A percentile compares a stretch with the other conserved stretches of the same genome.
Conservation (phyloP, 345 rosid species). For the Salix brachista region DNA sequence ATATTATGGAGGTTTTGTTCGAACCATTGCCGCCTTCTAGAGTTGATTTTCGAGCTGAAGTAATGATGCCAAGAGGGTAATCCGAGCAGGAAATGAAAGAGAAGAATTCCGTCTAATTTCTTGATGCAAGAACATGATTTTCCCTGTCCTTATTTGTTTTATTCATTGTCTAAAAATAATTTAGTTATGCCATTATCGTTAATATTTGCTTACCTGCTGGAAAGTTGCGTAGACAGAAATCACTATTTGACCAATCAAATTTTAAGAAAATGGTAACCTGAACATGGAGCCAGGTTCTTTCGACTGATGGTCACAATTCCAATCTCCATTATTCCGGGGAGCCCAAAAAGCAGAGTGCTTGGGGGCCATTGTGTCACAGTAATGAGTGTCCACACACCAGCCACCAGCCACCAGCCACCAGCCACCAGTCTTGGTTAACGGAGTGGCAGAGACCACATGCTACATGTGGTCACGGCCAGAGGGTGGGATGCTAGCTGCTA, state of each 20-base stretch:
- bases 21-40: conserved; percentile 22
- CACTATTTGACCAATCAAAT: too few species aligned
- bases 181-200: too few species aligned
- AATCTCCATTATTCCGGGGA: not conserved
- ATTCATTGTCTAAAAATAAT: too few species aligned
- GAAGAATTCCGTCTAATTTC: not conserved
- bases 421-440: not conserved
- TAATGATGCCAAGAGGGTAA: conserved; percentile 7
- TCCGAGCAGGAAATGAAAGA: not conserved
- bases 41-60: conserved; percentile 38
- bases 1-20: conserved; percentile 25
- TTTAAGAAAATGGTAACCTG: not conserved
- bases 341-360: not conserved
- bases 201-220: not conserved
- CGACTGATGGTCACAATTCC: not conserved
- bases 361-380: not conserved
- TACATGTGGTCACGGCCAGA: conserved; percentile 19
- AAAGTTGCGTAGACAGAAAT: not conserved
- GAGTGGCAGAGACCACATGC: conserved; percentile 24
- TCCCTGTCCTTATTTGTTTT: not conserved
- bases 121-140: not conserved
- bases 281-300: not conserved
- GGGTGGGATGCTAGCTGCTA: not conserved
- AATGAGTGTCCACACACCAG: not conserved
- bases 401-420: not conserved